A percentile compares a stretch with the other conserved stretches of the same genome.
Conservation (phyloP, 2,329 filamentous ascomycete species). For the Cytospora leucostoma region DNA sequence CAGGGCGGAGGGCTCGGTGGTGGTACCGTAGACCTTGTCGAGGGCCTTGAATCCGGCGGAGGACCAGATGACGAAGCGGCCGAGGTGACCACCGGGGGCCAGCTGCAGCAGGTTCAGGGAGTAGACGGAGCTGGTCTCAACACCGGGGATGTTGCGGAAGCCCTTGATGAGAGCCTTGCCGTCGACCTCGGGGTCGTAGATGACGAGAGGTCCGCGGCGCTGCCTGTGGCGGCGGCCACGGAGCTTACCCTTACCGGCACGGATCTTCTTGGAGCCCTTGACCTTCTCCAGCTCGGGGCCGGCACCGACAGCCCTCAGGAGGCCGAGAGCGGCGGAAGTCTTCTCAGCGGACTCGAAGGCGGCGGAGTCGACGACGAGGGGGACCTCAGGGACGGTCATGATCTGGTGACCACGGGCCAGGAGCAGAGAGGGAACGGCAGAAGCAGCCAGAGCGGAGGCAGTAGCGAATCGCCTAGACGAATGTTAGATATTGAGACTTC, state of each 20-base stretch:
- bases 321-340: conserved; percentile 82
- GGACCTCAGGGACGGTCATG: conserved; percentile 89
- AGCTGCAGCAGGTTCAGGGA: conserved; percentile 98
- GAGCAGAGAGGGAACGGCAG: conserved; percentile 90
- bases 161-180: conserved; percentile 91
- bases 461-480: conserved; percentile 84
- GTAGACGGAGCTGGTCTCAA: conserved; percentile 93
- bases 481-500: conserved; percentile 33
- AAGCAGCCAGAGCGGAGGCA: conserved; percentile 94
- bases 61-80: conserved; percentile 99
- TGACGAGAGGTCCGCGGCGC: conserved; percentile 94
- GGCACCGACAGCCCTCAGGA: conserved; percentile 90
- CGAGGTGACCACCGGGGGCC: conserved; percentile 96
- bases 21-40: conserved; percentile 94
- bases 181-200: conserved; percentile 95
- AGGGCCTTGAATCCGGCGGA: conserved; percentile 95
- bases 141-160: conserved; percentile 98
- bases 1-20: conserved; percentile 82
- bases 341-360: conserved; percentile 85
- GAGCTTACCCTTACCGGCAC: conserved; percentile 98
- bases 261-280: conserved; percentile 93
- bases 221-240: conserved; percentile 95
- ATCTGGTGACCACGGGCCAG: conserved; percentile 97
- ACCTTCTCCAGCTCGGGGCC: conserved; percentile 92
- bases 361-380: conserved; percentile 90